A percentile compares a stretch with the other conserved stretches of the same genome.
Evolutionary conservation across 2,329 filamentous ascomycete genomes (phyloP).

Genomic region (Fusarium anguioides): DNA sequence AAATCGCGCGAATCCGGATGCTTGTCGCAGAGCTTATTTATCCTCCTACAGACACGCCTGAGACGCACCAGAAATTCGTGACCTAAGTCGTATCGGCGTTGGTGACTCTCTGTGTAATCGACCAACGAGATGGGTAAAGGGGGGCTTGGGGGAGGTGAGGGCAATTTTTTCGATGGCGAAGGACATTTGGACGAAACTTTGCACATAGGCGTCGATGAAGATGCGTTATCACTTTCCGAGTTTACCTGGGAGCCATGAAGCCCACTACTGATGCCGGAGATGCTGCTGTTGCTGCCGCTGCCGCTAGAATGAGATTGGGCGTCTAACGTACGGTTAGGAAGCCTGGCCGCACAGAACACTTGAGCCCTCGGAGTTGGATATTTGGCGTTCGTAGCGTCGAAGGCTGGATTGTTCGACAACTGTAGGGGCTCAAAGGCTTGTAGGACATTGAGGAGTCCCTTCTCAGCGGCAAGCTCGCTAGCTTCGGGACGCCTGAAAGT

Average conservation of each 20-base stretch:
- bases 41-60: conserved; percentile 13
- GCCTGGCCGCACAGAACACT: conserved; percentile 1
- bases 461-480: conserved; percentile 34
- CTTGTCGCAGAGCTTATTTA: conserved; percentile 8
- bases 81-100: conserved; percentile 14
- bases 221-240: neutral
- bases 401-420: neutral
- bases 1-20: neutral
- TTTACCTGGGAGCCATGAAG: neutral
- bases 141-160: neutral
- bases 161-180: neutral
- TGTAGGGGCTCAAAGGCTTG: conserved; percentile 25
- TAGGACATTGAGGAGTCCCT: conserved; percentile 29
- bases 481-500: conserved; percentile 36
- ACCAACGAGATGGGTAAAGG: too few species aligned
- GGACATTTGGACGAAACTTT: neutral
- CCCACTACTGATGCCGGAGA: conserved; percentile 35
- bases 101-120: conserved; percentile 19
- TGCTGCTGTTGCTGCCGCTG: neutral
- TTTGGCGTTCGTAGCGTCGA: conserved; percentile 15
- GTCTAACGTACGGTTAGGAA: neutral
- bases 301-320: neutral
- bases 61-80: conserved; percentile 18
- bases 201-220: neutral
- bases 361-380: conserved; percentile 14